Evolutionary conservation across 2,329 filamentous ascomycete species (phyloP).

Genomic region (Penicillium freii): DNA sequence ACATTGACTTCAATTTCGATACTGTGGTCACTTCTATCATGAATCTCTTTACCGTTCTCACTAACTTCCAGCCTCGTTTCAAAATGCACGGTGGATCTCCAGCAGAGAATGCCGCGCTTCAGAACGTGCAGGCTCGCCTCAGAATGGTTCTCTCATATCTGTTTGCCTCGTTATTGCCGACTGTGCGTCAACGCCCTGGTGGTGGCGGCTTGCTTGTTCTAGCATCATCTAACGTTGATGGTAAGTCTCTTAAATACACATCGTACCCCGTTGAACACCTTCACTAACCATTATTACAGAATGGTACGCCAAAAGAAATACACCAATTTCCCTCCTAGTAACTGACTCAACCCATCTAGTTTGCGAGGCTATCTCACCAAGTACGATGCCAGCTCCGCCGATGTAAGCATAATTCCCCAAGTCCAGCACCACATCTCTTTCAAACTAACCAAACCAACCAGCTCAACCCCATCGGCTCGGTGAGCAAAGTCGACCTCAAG

Average conservation of each 20-base stretch:
- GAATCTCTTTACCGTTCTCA: constrained; percentile 57
- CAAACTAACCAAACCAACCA: not conserved
- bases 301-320: constrained; percentile 21
- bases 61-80: constrained; percentile 61
- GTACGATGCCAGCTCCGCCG: constrained; percentile 60
- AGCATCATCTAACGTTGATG: constrained; percentile 65
- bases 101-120: constrained; percentile 63
- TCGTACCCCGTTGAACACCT: too few species aligned
- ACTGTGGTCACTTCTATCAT: constrained; percentile 60
- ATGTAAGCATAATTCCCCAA: constrained; percentile 25
- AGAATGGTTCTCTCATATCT: constrained; percentile 66
- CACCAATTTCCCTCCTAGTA: not conserved
- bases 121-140: constrained; percentile 66
- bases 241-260: not conserved
- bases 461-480: constrained; percentile 45
- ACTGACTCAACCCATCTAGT: constrained; percentile 18
- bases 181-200: constrained; percentile 55
- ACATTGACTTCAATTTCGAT: constrained; percentile 73
- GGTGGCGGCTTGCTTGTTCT: constrained; percentile 63
- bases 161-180: constrained; percentile 63
- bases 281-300: constrained; percentile 19
- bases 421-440: not conserved
- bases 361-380: constrained; percentile 63
- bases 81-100: constrained; percentile 62
- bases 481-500: constrained; percentile 68